Base-by-base conservation (phyloP, 2,329 filamentous ascomycete species). In the Amauroascus niger region DNA sequence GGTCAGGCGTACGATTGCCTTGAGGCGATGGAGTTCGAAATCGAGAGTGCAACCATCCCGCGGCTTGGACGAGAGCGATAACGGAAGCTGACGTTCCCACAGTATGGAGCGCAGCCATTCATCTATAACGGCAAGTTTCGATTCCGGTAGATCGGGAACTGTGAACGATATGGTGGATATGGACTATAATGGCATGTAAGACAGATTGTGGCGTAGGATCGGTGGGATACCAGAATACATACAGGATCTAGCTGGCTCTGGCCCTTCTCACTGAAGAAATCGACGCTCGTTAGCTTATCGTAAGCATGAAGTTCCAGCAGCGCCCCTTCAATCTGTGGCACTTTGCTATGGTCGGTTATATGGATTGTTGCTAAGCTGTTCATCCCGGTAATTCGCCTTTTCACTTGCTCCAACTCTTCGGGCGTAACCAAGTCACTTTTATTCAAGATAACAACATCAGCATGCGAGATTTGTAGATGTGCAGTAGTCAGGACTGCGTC, bases 401-500 rank as follows among this genome's bases (percentile, higher is more conserved):
- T 78, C 6, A 96, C 87, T 0, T 66, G 70, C n/a, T 80, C 70
- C 0, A 97, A 77, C 62, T 95, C 82, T 6, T 79, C 72, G 1
- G 78, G 67, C 5, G 78, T 80, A 2, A 97, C 89, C 2, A 96
- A 76, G 65, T 98, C 93, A 2, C 84, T 78, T 69, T 98, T 98
- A 73, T 98, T 98, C 61, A 98, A 81, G 37, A 98, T 81, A 43
- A 98, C 80, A 7, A 97, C 88, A 70, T 98, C 93, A 6, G 93
- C 93, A 64, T 98, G 91, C 1, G 89, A 96, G 56, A 98, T 95
- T 64, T 98, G 93, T 46, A 97, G 79, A 69, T 98, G 93, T 0
- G 93, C 93, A 1, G 88, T 95, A 0, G 91, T 96, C 69, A 96
- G 80, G 7, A 89, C 71, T 0, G 86, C 83, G 0, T 84, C 83